Evolutionary conservation across 2,329 filamentous ascomycete species (phyloP).

Genomic region (Tolypocladium amazonense): DNA sequence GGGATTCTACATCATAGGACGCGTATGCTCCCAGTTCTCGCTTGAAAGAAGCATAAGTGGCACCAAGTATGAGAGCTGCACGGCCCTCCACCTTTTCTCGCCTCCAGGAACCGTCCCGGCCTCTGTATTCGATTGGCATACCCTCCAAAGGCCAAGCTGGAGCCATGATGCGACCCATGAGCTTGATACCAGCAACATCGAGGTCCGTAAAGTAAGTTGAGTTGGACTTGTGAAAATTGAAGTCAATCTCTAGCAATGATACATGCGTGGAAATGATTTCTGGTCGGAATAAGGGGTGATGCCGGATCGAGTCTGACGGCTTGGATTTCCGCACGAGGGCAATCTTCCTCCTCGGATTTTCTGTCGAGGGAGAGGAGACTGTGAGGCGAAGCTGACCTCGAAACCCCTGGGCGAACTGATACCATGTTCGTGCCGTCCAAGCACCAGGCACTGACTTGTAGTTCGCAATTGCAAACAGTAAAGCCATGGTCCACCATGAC

Average conservation of each 20-base stretch:
- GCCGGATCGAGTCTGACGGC: not conserved
- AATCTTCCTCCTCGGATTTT: not conserved
- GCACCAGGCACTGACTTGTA: not conserved
- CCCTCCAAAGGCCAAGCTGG: slow-evolving; percentile 1
- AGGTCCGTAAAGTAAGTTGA: slow-evolving; percentile 2
- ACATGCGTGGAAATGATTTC: slow-evolving; percentile 1
- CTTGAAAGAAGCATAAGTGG: slow-evolving; percentile 3
- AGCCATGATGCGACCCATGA: slow-evolving; percentile 1
- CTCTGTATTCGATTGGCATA: slow-evolving; percentile 2
- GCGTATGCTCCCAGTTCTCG: not conserved
- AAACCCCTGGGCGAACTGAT: slow-evolving; percentile 1
- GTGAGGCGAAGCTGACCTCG: not conserved
- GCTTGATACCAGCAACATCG: not conserved
- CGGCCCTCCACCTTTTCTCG: not conserved
- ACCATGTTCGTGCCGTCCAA: slow-evolving; percentile 2
- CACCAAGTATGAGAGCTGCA: slow-evolving; percentile 2
- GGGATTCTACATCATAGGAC: slow-evolving; percentile 1
- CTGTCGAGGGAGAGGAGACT: not conserved
- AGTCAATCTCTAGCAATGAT: slow-evolving; percentile 1
- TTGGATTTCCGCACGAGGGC: not conserved
- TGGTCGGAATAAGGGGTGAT: slow-evolving; percentile 1
- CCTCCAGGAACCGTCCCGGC: not conserved
- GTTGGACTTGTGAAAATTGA: slow-evolving; percentile 3
- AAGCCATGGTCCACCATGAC: not conserved
- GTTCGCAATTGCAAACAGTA: not conserved